A percentile compares a stretch with the other conserved stretches of the same genome.
Conservation (phyloP, 768 basidiomycete species). For the Russula griseocarnosa region DNA sequence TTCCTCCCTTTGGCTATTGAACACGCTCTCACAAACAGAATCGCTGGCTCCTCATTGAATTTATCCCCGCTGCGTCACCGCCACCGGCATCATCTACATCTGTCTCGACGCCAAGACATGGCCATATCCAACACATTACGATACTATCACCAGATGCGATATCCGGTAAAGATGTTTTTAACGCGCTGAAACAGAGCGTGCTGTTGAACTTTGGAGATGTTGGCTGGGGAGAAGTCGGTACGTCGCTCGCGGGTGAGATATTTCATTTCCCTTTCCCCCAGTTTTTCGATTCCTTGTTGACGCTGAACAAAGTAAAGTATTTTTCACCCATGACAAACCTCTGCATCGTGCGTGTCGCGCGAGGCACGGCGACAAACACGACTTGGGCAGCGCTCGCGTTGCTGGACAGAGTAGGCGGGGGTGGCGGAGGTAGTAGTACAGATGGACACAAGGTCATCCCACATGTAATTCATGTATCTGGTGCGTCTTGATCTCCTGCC, state of each 20-base stretch:
- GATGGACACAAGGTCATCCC: constrained; percentile 50
- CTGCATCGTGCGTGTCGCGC: constrained; percentile 79
- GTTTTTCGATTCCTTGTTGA: neutral
- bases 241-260: constrained; percentile 61
- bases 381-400: constrained; percentile 80
- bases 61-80: constrained; percentile 44
- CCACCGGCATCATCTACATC: constrained; percentile 30
- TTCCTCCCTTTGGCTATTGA: neutral
- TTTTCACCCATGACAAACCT: constrained; percentile 79
- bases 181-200: constrained; percentile 65
- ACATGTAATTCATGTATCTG: constrained; percentile 75
- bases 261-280: neutral
- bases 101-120: constrained; percentile 83
- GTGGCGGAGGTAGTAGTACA: constrained; percentile 39
- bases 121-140: constrained; percentile 31
- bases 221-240: constrained; percentile 79
- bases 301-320: constrained; percentile 64
- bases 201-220: constrained; percentile 74
- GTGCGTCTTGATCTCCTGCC: constrained; percentile 40
- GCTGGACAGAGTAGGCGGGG: constrained; percentile 51
- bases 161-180: constrained; percentile 63
- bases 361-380: constrained; percentile 67
- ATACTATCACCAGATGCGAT: constrained; percentile 50
- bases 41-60: constrained; percentile 85
- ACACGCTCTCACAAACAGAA: constrained; percentile 47